Percentiles rank a stretch among this genome's conserved stretches.
phyloP scores from a whole-genome alignment of 441 rosid genomes.

The Omphalea diandra region DNA sequence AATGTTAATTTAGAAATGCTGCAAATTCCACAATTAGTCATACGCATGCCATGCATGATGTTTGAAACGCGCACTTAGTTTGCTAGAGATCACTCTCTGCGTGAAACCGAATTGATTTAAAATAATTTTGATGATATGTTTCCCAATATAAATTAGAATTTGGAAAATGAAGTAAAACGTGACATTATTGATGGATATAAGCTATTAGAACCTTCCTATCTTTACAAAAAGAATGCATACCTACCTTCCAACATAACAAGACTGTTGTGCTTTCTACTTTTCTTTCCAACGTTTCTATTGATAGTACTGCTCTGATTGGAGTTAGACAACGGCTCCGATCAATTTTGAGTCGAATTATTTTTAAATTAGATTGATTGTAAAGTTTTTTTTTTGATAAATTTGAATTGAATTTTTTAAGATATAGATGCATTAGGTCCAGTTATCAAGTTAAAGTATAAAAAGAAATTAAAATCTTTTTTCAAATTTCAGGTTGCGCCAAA shows the following conservation, averaged over 20 bases:
- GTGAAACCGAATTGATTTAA: not conserved
- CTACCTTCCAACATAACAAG: constrained; percentile 7
- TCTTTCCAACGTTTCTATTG: not conserved
- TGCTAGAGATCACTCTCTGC: not conserved
- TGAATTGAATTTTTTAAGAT: too few species aligned
- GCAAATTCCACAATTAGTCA: not conserved
- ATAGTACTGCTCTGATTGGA: too few species aligned
- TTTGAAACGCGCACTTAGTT: not conserved
- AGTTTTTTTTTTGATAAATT: too few species aligned
- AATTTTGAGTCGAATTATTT: too few species aligned
- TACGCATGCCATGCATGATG: not conserved
- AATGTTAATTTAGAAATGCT: too few species aligned
- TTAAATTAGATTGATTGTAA: too few species aligned
- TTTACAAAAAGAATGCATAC: not conserved
- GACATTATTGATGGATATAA: not conserved
- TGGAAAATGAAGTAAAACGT: not conserved
- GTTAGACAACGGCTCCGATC: too few species aligned
- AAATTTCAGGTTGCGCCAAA: too few species aligned
- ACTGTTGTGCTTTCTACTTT: constrained; percentile 1
- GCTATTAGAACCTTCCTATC: not conserved
- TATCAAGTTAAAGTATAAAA: too few species aligned
- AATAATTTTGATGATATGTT: not conserved
- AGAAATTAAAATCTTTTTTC: too few species aligned
- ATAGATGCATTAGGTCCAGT: too few species aligned
- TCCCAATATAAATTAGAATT: not conserved